Conservation (phyloP, 1,284 basidiomycete genomes). For the Singerocomus inundabilis region DNA sequence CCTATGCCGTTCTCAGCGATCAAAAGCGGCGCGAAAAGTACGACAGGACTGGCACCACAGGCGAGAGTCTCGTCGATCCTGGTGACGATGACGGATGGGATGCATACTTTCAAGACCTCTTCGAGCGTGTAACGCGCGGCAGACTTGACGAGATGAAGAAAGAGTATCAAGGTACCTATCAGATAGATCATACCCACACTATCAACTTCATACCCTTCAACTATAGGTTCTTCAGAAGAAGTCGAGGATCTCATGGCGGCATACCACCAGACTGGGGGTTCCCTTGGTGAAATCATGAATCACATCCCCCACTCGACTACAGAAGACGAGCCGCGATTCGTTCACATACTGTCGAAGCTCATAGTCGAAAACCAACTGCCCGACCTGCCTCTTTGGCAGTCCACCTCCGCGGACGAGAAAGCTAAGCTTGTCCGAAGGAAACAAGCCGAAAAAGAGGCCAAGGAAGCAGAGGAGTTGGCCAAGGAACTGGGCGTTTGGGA, state of each 20-base stretch:
- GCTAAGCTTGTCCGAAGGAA: conserved; percentile 71
- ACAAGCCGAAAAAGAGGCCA: conserved; percentile 74
- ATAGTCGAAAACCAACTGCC: conserved; percentile 64
- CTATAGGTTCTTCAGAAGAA: conserved; percentile 81
- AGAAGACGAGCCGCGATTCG: conserved; percentile 82
- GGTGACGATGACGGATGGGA: conserved; percentile 86
- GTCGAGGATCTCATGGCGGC: conserved; percentile 72
- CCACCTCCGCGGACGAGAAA: conserved; percentile 74
- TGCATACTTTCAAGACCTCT: conserved; percentile 87
- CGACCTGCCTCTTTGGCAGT: conserved; percentile 64
- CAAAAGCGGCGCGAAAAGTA: conserved; percentile 73
- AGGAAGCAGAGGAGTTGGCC: conserved; percentile 82
- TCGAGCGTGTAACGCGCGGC: conserved; percentile 80
- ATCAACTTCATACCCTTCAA: conserved; percentile 5
- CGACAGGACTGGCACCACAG: conserved; percentile 81
- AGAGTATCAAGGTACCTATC: conserved; percentile 74
- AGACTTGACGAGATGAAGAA: conserved; percentile 89
- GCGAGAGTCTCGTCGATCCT: conserved; percentile 68
- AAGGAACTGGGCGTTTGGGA: conserved; percentile 93
- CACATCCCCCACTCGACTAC: conserved; percentile 81
- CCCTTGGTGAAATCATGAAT: conserved; percentile 76
- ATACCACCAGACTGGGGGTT: conserved; percentile 67
- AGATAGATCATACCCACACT: not conserved
- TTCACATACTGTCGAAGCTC: conserved; percentile 65
- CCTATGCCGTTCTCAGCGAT: conserved; percentile 84